phyloP scores from a whole-genome alignment of 140 eudicot species.

The Oenanthe javanica region DNA sequence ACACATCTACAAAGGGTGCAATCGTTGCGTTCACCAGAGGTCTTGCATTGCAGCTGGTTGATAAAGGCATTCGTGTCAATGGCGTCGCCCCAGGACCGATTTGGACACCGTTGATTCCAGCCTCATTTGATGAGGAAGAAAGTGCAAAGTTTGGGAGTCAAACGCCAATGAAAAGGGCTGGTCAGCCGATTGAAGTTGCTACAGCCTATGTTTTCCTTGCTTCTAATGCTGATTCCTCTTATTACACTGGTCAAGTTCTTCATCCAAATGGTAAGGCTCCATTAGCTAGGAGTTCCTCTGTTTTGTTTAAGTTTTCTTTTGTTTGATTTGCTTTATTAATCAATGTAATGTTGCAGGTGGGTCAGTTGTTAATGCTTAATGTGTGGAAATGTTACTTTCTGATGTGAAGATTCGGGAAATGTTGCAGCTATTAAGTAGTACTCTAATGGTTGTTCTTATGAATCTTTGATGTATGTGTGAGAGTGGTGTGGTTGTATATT shows the following conservation, averaged over 20 bases:
- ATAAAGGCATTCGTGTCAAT: slow-evolving; percentile 46
- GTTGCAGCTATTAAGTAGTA: not conserved
- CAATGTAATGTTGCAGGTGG: not conserved
- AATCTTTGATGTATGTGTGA: not conserved
- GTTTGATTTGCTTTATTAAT: no score
- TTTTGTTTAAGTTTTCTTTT: not conserved
- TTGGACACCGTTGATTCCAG: not conserved
- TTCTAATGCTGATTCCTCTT: slow-evolving; percentile 26
- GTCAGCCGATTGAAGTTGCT: slow-evolving; percentile 22
- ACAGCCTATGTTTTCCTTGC: slow-evolving; percentile 36
- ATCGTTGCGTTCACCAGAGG: slow-evolving; percentile 32
- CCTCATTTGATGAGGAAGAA: slow-evolving; percentile 1
- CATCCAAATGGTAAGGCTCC: slow-evolving; percentile 33
- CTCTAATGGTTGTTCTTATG: not conserved
- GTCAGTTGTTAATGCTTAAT: not conserved
- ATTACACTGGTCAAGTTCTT: slow-evolving; percentile 40
- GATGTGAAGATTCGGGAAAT: not conserved
- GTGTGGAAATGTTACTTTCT: not conserved
- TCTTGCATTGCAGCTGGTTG: slow-evolving; percentile 45
- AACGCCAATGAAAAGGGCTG: slow-evolving; percentile 45
- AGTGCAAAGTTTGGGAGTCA: slow-evolving; percentile 39
- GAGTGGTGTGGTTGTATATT: not conserved
- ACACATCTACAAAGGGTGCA: slow-evolving; percentile 89
- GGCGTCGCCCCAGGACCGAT: slow-evolving; percentile 47
- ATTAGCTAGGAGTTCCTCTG: not conserved